Conservation (phyloP, 2,329 filamentous ascomycete genomes). For the Triangularia setosa region DNA sequence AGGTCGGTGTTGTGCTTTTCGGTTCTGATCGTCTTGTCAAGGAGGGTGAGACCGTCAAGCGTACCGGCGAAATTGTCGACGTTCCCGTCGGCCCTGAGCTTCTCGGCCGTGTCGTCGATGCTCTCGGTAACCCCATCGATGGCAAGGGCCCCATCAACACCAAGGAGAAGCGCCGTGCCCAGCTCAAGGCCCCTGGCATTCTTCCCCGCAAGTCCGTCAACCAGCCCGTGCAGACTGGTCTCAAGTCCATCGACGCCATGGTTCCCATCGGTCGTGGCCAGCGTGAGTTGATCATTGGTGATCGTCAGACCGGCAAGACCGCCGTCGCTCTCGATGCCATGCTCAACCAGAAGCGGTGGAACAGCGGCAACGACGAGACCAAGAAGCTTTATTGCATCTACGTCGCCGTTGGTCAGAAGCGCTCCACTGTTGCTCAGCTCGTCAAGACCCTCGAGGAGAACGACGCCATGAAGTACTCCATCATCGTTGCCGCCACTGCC, state of each 20-base stretch:
- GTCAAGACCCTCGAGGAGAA: slow-evolving; percentile 99
- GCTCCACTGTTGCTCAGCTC: slow-evolving; percentile 97
- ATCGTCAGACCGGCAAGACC: slow-evolving; percentile 99
- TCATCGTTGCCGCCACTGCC: slow-evolving; percentile 91
- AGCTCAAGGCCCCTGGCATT: slow-evolving; percentile 98
- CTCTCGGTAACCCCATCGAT: slow-evolving; percentile 98
- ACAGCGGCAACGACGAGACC: slow-evolving; percentile 76
- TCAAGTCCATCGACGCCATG: slow-evolving; percentile 99
- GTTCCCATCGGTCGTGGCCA: slow-evolving; percentile 99
- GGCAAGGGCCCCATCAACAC: slow-evolving; percentile 97
- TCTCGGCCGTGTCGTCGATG: slow-evolving; percentile 97
- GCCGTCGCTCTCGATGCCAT: slow-evolving; percentile 97
- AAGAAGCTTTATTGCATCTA: slow-evolving; percentile 99
- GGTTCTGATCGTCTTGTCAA: slow-evolving; percentile 99
- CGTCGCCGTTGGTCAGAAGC: slow-evolving; percentile 98
- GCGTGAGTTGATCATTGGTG: slow-evolving; percentile 99
- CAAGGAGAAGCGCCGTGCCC: slow-evolving; percentile 88
- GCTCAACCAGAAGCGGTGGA: slow-evolving; percentile 99
- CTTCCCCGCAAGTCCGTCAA: slow-evolving; percentile 95
- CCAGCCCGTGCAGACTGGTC: slow-evolving; percentile 98
- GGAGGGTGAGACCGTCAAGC: slow-evolving; percentile 99
- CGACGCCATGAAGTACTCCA: slow-evolving; percentile 97
- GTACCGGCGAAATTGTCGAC: slow-evolving; percentile 99
- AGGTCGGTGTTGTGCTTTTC: slow-evolving; percentile 99
- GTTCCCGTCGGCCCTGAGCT: slow-evolving; percentile 89